Conservation (phyloP, 441 rosid species). For the Sinapis alba region DNA sequence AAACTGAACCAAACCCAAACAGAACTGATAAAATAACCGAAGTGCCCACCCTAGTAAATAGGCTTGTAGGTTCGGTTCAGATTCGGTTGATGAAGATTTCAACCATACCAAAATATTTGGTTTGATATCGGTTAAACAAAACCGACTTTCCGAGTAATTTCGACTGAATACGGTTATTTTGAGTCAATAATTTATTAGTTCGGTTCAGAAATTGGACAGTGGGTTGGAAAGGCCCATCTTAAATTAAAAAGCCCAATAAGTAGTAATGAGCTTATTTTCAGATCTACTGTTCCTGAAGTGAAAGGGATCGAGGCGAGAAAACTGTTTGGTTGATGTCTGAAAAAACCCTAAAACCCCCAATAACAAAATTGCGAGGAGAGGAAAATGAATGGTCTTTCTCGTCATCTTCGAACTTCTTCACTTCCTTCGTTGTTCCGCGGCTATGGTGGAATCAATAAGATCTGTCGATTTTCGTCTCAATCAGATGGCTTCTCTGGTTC, state of each 20-base stretch:
- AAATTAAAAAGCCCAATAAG: background rate
- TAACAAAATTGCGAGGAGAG: background rate
- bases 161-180: background rate
- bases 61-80: too few species aligned
- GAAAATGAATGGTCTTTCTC: constrained; percentile 45
- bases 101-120: too few species aligned
- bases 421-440: constrained; percentile 39
- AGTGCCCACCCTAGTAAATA: too few species aligned
- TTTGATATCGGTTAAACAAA: too few species aligned
- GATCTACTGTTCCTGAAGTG: constrained; percentile 6
- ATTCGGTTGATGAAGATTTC: too few species aligned
- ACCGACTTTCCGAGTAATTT: too few species aligned
- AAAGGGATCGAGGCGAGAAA: constrained; percentile 13
- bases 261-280: background rate
- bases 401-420: constrained; percentile 41
- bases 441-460: constrained; percentile 32
- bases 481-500: constrained; percentile 45
- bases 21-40: too few species aligned
- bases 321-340: background rate
- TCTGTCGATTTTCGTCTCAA: constrained; percentile 29
- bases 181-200: too few species aligned
- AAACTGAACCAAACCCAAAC: too few species aligned
- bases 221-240: background rate
- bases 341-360: constrained; percentile 36
- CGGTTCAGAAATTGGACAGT: background rate